Conservation (phyloP, 2,329 filamentous ascomycete genomes). For the Corniculantispora saksenae region DNA sequence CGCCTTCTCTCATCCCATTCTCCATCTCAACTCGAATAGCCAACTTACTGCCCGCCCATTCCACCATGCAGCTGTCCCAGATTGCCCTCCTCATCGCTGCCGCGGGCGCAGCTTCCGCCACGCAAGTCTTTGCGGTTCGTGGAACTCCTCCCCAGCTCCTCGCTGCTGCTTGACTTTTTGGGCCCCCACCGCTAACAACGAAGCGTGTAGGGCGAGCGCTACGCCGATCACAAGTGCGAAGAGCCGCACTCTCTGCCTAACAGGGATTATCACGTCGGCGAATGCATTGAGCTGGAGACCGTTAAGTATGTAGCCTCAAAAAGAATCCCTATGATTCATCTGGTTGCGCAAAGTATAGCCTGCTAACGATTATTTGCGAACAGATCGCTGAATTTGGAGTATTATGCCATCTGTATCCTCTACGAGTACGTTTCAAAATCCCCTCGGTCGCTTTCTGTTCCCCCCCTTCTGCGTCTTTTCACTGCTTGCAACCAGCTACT, state of each 20-base stretch:
- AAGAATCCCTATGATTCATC: neutral
- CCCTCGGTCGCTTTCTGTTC: neutral
- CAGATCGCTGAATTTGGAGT: neutral
- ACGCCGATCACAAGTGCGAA: neutral
- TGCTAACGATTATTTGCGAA: neutral
- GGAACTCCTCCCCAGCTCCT: neutral
- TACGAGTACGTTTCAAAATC: neutral
- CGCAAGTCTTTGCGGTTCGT: neutral
- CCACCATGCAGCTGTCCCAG: conserved; percentile 8
- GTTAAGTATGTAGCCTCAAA: neutral
- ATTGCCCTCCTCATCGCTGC: neutral
- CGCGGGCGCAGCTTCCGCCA: neutral
- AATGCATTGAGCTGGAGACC: neutral
- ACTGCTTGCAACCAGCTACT: neutral
- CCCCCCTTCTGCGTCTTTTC: no score
- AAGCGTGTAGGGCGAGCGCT: neutral
- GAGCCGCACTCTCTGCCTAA: neutral
- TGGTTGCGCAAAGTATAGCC: neutral
- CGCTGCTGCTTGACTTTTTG: neutral
- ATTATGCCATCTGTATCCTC: neutral
- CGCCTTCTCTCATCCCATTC: no score
- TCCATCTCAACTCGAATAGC: neutral
- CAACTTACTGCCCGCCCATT: neutral
- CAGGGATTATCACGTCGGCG: neutral
- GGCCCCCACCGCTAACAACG: neutral